Evolutionary conservation across 1,284 basidiomycete genomes (phyloP), one percentile per base, ranked within the genome.

Genomic region (Thecaphora thlaspeos): DNA sequence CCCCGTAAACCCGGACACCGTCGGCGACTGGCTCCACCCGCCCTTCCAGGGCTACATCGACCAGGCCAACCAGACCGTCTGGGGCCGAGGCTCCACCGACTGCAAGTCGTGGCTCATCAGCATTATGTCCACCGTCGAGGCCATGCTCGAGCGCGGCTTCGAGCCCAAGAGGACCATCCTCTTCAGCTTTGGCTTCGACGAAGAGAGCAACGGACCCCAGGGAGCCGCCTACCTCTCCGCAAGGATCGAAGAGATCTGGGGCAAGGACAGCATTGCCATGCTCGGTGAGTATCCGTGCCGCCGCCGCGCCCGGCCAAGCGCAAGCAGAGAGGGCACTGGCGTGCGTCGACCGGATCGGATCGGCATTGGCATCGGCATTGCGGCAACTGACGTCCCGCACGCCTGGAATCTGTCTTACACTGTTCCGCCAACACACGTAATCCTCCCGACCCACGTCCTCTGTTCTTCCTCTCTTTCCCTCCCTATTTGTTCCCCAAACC

Each of bases 101-200:
- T 61, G 75, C 82, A 63, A 83, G 82, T 30, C 63, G 0, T 78
- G 78, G 61, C 66, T 83, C 19, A 69, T 82, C 44, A 80, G 78
- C 11, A 79, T 82, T 46, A 72, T 82, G 39, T 75, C 78, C 8
- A 78, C 82, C 0, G 68, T 82, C 12, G 82, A 84, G 70, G 78
- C 78, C 42, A 78, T 84, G 15, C 61, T 82, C 18, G 79, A 75
- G 3, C 45, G 51, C 14, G 58, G 52, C 37, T 83, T 79, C 66
- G 51, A 77, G 55, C 82, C 83, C 5, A 69, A 61, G 41, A 68
- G 79, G 28, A 71, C 63, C 18, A 78, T 88, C 38, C 80, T 88
- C 21, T 79, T 87, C 22, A 82, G 84, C 1, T 85, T 84, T 46
- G 88, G 88, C n/a, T 85, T 84, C 52, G 87, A 89, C 67, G 88